Evolutionary conservation across 225 moss, liverwort and hornwort species (phyloP).

Genomic region (Thuidium tamariscinum): DNA sequence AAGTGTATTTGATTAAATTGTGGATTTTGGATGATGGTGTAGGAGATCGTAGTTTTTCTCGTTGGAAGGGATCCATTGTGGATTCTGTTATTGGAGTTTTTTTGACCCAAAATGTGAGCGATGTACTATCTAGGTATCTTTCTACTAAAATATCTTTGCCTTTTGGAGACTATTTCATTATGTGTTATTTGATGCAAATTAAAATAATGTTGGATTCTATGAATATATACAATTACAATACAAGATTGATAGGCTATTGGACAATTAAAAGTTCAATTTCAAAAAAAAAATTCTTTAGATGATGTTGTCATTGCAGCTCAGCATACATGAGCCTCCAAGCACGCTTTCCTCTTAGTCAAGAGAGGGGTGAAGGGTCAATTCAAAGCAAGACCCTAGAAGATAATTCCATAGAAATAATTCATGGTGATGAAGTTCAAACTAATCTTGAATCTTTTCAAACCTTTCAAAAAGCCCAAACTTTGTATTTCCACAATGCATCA

Average conservation of each 20-base stretch:
- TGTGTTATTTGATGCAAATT: neutral
- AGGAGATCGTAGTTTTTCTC: conserved; percentile 53
- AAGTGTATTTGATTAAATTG: neutral
- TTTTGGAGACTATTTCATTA: neutral
- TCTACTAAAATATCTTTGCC: neutral
- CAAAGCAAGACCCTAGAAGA: neutral
- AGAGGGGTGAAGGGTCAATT: neutral
- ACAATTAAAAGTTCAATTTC: neutral
- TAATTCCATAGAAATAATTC: neutral
- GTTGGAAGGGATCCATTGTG: conserved; percentile 45
- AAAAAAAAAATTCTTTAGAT: neutral
- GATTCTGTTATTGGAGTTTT: conserved; percentile 44
- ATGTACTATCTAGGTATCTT: conserved; percentile 36
- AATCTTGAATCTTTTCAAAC: neutral
- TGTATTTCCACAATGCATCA: neutral
- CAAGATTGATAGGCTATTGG: neutral
- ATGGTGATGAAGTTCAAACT: neutral
- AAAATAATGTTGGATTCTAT: neutral
- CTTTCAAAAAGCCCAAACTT: neutral
- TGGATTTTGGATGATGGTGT: neutral
- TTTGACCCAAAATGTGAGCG: conserved; percentile 41
- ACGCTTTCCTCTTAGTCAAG: conserved; percentile 22
- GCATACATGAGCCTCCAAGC: conserved; percentile 32
- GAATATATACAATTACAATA: neutral
- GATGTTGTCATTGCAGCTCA: conserved; percentile 13